Conservation (phyloP, 352 stramenopile species). For the Globisporangium yorkense region DNA sequence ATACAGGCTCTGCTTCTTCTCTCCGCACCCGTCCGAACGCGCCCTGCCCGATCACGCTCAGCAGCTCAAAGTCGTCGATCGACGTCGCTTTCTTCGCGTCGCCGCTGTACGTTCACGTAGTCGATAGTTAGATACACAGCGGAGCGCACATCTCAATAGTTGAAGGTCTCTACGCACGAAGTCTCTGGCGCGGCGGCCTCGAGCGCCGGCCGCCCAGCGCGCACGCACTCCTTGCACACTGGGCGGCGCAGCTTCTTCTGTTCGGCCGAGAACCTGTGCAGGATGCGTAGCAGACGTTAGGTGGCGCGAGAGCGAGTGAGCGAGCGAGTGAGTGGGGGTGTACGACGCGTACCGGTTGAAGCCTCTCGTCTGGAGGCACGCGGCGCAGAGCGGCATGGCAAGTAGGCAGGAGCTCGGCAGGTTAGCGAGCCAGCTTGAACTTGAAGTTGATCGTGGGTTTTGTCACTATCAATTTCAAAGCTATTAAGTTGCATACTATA, state of each 20-base stretch:
- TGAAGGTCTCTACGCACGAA: background rate
- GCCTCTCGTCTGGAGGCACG: conserved; percentile 63
- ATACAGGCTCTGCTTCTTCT: background rate
- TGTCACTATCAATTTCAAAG: too few relatives aligned
- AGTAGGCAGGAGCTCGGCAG: too few relatives aligned
- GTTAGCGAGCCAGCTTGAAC: too few relatives aligned
- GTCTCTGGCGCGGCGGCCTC: conserved; percentile 6
- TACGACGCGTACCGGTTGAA: conserved; percentile 32
- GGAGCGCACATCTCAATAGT: too few relatives aligned
- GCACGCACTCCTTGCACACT: conserved; percentile 76
- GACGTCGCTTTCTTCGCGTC: conserved; percentile 38
- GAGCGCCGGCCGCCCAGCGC: conserved; percentile 19
- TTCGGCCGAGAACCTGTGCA: conserved; percentile 47
- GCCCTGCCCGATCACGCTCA: conserved; percentile 93
- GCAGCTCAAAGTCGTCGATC: conserved; percentile 95
- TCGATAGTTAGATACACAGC: too few relatives aligned
- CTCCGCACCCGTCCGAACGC: conserved; percentile 58
- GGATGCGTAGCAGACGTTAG: conserved; percentile 8
- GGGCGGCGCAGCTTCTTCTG: conserved; percentile 40
- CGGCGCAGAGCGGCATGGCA: conserved; percentile 65
- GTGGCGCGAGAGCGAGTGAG: background rate
- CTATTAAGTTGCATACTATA: too few relatives aligned
- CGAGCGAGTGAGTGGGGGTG: background rate
- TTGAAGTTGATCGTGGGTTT: too few relatives aligned
- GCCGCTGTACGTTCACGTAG: background rate